Percentiles rank a stretch among this genome's conserved stretches.
phyloP scores from a whole-genome alignment of 2,329 filamentous ascomycete species.

The Penicillium sumatraense region DNA sequence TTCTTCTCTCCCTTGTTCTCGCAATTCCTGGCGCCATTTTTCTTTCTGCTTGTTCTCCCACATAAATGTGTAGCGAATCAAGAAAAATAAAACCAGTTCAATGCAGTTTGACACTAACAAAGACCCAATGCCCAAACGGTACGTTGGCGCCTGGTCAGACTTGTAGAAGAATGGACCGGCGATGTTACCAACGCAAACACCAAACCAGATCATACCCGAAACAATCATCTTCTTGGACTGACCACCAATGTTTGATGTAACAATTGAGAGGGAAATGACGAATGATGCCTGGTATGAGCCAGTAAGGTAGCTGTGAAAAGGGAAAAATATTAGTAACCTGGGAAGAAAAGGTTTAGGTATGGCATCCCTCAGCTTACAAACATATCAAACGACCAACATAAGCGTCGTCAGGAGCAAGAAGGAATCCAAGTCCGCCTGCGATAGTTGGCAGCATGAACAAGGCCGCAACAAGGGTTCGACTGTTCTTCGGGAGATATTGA shows the following conservation, averaged over 20 bases:
- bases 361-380: constrained; percentile 7
- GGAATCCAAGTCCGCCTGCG: constrained; percentile 9
- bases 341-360: not conserved
- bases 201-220: constrained; percentile 33
- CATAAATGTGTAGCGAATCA: constrained; percentile 15
- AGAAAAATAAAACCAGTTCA: constrained; percentile 20
- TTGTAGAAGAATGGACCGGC: constrained; percentile 36
- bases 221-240: constrained; percentile 39
- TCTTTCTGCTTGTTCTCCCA: constrained; percentile 27
- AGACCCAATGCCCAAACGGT: constrained; percentile 30
- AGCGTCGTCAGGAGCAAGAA: not conserved
- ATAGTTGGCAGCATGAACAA: constrained; percentile 30
- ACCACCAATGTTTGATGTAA: constrained; percentile 36
- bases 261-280: constrained; percentile 33
- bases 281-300: constrained; percentile 36
- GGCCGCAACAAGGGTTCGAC: constrained; percentile 22
- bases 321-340: not conserved
- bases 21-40: not conserved
- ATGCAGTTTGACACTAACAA: constrained; percentile 29
- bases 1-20: constrained; percentile 9
- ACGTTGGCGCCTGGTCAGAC: constrained; percentile 29
- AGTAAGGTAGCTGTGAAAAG: constrained; percentile 27
- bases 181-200: constrained; percentile 32
- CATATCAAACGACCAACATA: constrained; percentile 25
- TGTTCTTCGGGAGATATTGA: constrained; percentile 27